These are phyloP conservation scores for Pythium phragmitis DNA, from an alignment of 352 stramenopile species.

Conservation along the genomic window DNA sequence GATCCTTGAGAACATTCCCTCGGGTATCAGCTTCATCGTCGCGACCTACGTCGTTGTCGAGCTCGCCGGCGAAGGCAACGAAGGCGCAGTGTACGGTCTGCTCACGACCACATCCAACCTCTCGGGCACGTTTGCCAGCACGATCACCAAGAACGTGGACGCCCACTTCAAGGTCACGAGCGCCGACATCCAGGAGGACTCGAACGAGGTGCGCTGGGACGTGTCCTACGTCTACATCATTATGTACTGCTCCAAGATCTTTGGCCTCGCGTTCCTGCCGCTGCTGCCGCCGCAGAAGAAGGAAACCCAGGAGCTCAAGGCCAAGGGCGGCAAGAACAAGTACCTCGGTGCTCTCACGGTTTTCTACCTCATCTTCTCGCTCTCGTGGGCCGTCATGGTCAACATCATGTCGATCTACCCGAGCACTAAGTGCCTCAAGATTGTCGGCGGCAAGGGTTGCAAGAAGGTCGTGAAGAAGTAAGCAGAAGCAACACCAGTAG, in stretches of 20 bases:
- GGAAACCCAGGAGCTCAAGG: constrained; percentile 17
- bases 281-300: constrained; percentile 34
- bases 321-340: constrained; percentile 21
- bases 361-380: constrained; percentile 27
- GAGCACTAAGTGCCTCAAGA: constrained; percentile 20
- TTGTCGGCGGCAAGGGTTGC: constrained; percentile 36
- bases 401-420: constrained; percentile 33
- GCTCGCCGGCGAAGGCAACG: constrained; percentile 36
- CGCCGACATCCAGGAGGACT: constrained; percentile 30
- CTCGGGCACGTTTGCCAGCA: constrained; percentile 34
- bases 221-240: constrained; percentile 36
- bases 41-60: constrained; percentile 28
- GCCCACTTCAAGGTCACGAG: constrained; percentile 30
- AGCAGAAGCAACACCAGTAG: neutral
- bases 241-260: constrained; percentile 29
- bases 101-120: constrained; percentile 42
- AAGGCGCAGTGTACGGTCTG: constrained; percentile 41
- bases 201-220: constrained; percentile 31
- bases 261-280: constrained; percentile 24
- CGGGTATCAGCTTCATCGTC: constrained; percentile 13
- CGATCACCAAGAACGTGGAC: constrained; percentile 36
- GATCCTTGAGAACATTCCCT: constrained; percentile 15
- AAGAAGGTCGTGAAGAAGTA: constrained; percentile 15
- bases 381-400: constrained; percentile 32
- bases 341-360: constrained; percentile 26